Percentiles rank a stretch among this genome's conserved stretches.
Evolutionary conservation across 345 rosid genomes (phyloP).

Genomic region (Salix suchowensis): DNA sequence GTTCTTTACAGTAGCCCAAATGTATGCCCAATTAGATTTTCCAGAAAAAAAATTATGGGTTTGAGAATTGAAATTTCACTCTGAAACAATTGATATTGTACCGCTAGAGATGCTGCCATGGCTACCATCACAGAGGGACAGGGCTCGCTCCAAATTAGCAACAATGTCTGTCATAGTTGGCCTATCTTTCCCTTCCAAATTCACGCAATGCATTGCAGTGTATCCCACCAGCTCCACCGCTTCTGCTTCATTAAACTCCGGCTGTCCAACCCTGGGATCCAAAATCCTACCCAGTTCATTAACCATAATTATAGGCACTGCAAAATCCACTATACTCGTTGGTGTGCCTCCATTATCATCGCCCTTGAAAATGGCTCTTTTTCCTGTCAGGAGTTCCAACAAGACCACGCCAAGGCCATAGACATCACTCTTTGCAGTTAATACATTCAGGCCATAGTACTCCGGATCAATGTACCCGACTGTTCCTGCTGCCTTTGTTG

Average conservation of each 20-base stretch:
- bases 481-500: constrained; percentile 75
- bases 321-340: constrained; percentile 59
- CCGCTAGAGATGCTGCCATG: constrained; percentile 73
- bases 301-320: constrained; percentile 46
- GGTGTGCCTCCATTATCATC: constrained; percentile 38
- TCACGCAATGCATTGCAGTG: constrained; percentile 75
- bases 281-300: constrained; percentile 47
- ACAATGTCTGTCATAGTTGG: constrained; percentile 65
- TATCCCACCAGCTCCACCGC: constrained; percentile 82
- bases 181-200: constrained; percentile 62
- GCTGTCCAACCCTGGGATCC: constrained; percentile 59
- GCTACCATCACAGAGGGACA: constrained; percentile 35
- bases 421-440: constrained; percentile 83
- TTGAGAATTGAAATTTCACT: constrained; percentile 21
- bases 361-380: constrained; percentile 54
- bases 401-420: constrained; percentile 85
- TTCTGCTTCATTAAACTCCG: constrained; percentile 54
- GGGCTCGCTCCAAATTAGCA: constrained; percentile 64
- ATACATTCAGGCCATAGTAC: constrained; percentile 73
- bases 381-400: constrained; percentile 74
- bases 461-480: constrained; percentile 92
- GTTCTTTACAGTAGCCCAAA: constrained; percentile 29
- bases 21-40: constrained; percentile 2
- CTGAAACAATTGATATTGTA: constrained; percentile 47
- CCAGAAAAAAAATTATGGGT: background rate